Percentiles rank a stretch among this genome's conserved stretches.
These are phyloP conservation scores for Pythium volutum DNA, from an alignment of 352 stramenopile genomes.

Conservation along the genomic window DNA sequence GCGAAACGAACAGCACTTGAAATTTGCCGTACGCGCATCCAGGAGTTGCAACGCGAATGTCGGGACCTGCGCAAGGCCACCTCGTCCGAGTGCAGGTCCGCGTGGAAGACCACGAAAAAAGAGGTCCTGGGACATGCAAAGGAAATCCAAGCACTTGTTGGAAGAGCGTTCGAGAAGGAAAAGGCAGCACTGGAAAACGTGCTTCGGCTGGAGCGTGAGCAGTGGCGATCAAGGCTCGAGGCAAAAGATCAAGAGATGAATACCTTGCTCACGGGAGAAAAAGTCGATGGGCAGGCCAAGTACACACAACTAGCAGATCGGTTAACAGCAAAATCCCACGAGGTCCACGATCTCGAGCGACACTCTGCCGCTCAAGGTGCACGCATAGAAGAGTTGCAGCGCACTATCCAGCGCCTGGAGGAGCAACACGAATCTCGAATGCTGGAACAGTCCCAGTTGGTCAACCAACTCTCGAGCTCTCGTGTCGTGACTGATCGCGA, in stretches of 20 bases:
- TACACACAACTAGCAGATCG: slow-evolving; percentile 42
- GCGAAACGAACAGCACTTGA: slow-evolving; percentile 11
- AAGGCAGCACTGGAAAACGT: slow-evolving; percentile 26
- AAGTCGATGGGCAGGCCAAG: slow-evolving; percentile 56
- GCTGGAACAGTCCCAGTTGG: slow-evolving; percentile 38
- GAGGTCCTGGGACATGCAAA: background rate
- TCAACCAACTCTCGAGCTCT: slow-evolving; percentile 37
- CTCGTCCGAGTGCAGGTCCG: slow-evolving; percentile 10
- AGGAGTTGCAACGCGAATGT: slow-evolving; percentile 16
- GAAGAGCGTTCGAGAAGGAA: slow-evolving; percentile 11
- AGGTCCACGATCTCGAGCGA: slow-evolving; percentile 33
- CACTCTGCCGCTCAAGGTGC: background rate
- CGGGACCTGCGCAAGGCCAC: slow-evolving; percentile 8
- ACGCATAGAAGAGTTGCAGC: slow-evolving; percentile 25
- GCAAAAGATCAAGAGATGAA: slow-evolving; percentile 56
- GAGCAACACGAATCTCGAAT: slow-evolving; percentile 29
- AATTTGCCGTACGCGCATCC: slow-evolving; percentile 8
- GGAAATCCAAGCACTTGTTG: slow-evolving; percentile 12
- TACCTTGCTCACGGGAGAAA: slow-evolving; percentile 34
- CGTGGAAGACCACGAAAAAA: slow-evolving; percentile 17
- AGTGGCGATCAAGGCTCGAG: slow-evolving; percentile 41
- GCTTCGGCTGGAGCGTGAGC: slow-evolving; percentile 35
- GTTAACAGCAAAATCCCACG: slow-evolving; percentile 39
- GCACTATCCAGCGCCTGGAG: slow-evolving; percentile 37
- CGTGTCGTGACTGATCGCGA: slow-evolving; percentile 28